Evolutionary conservation across 495 filamentous ascomycete genomes (phyloP), one percentile per base, ranked within the genome.

Genomic region (Lasiosphaeriaceae sp.): DNA sequence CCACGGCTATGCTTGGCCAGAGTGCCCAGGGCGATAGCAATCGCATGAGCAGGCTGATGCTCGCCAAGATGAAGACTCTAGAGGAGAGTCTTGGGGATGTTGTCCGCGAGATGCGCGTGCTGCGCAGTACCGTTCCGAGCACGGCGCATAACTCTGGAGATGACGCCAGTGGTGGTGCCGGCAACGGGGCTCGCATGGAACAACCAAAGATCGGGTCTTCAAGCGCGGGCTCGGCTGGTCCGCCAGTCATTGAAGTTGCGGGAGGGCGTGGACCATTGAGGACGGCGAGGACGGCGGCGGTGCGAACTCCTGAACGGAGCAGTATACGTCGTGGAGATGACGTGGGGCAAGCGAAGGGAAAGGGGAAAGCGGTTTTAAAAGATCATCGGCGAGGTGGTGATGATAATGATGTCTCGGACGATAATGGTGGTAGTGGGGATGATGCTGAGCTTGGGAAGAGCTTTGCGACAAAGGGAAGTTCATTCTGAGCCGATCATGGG

Each of bases 21-120:
- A 60, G 49, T 14, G 47, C 48, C 4, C 74, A 76, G 49, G 82
- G 82, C 11, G 84, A 89, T 60, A 83, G 86, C 59, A 78, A 78
- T 56, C 75, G 80, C 68, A 86, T 96, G 71, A 86, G 85, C 59
- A 83, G 88, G 48, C 73, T 96, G n/a, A 87, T 96, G 70, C 75
- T 96, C n/a, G 89, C 90, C 6, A 79, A 90, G 51, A 96, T 97
- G 87, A 92, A 91, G 60, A 88, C 87, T 29, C 81, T 97, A 8
- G 92, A 97, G 69, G 90, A 92, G 68, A 80, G 85, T 29, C 88
- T 97, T 65, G 82, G 86, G 1, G 90, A 95, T 54, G 83, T 96
- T 22, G 80, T 94, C 53, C 88, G 85, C 54, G 92, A 96, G 72
- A 86, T 95, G 59, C 87, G 88, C 63, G 86, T 85, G 17, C 67